Conservation (phyloP, 176 grass and related monocot species). For the Elymus sibiricus region DNA sequence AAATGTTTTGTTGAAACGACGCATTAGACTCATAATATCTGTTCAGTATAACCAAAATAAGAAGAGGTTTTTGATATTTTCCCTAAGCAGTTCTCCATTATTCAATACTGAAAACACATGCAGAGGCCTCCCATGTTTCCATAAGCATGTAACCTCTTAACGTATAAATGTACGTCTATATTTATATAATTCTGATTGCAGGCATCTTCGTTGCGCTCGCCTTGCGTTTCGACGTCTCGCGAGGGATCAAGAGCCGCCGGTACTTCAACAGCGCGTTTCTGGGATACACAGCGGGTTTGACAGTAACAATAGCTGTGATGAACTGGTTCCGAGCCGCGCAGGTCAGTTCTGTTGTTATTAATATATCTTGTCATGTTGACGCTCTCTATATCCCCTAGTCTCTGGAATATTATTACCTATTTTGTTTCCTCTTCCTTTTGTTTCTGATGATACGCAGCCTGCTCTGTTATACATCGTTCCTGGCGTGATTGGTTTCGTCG, state of each 20-base stretch:
- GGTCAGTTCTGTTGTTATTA: slow-evolving; percentile 28
- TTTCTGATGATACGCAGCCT: slow-evolving; percentile 40
- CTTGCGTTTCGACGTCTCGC: slow-evolving; percentile 80
- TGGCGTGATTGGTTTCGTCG: slow-evolving; percentile 78
- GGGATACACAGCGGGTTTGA: slow-evolving; percentile 67
- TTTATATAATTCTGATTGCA: slow-evolving; percentile 21
- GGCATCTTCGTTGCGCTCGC: slow-evolving; percentile 93
- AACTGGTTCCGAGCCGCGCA: slow-evolving; percentile 98
- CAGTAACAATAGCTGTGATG: slow-evolving; percentile 78
- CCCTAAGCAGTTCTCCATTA: not conserved
- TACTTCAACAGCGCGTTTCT: slow-evolving; percentile 88
- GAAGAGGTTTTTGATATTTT: not conserved
- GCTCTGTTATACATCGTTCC: slow-evolving; percentile 86
- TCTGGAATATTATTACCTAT: not conserved
- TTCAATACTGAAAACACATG: not conserved
- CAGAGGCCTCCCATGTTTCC: not conserved
- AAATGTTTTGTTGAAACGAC: not conserved
- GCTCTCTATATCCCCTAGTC: not conserved
- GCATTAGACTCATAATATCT: not conserved
- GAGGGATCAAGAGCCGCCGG: slow-evolving; percentile 56
- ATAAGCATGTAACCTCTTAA: not conserved
- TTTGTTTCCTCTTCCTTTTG: not conserved
- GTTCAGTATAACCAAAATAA: not conserved
- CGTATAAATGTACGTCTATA: not conserved
- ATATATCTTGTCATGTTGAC: not conserved